These are phyloP conservation scores for Coemansia sp. DNA, from an alignment of 192 early-diverging fungal species.

Conservation along the genomic window DNA sequence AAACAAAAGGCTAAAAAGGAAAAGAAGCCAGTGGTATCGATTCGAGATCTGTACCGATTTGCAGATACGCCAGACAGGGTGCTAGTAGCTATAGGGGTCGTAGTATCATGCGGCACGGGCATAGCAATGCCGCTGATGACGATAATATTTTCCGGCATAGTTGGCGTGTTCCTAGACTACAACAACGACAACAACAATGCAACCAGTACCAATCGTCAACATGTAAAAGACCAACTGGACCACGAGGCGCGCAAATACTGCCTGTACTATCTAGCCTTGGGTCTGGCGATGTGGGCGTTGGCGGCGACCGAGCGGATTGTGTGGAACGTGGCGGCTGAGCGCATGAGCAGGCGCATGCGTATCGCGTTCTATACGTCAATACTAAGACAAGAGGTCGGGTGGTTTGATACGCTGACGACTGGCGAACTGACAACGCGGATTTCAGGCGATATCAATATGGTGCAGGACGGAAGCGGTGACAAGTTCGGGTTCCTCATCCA, in stretches of 20 bases:
- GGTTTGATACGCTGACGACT: conserved; percentile 77
- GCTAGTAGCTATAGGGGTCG: conserved; percentile 54
- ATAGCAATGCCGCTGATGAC: conserved; percentile 55
- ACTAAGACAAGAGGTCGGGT: conserved; percentile 83
- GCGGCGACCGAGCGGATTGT: conserved; percentile 19
- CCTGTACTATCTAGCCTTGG: conserved; percentile 44
- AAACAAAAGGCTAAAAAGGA: conserved; percentile 35
- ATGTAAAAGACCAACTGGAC: conserved; percentile 27
- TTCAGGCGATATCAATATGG: conserved; percentile 77
- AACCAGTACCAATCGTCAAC: background rate
- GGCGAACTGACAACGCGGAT: conserved; percentile 87
- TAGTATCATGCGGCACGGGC: conserved; percentile 46
- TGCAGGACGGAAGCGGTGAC: conserved; percentile 87
- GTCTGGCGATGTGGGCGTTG: conserved; percentile 21
- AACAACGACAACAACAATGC: conserved; percentile 8
- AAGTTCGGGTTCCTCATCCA: conserved; percentile 76
- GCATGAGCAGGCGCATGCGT: conserved; percentile 71
- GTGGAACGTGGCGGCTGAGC: conserved; percentile 52
- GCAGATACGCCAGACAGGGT: conserved; percentile 59
- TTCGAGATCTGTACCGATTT: conserved; percentile 70
- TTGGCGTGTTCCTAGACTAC: conserved; percentile 28
- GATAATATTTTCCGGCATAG: conserved; percentile 41
- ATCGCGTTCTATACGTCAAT: conserved; percentile 72
- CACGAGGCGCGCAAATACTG: conserved; percentile 44
- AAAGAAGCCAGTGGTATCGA: conserved; percentile 55